Base-by-base conservation (phyloP, 2,329 filamentous ascomycete genomes). In the Aureobasidium vineae region DNA sequence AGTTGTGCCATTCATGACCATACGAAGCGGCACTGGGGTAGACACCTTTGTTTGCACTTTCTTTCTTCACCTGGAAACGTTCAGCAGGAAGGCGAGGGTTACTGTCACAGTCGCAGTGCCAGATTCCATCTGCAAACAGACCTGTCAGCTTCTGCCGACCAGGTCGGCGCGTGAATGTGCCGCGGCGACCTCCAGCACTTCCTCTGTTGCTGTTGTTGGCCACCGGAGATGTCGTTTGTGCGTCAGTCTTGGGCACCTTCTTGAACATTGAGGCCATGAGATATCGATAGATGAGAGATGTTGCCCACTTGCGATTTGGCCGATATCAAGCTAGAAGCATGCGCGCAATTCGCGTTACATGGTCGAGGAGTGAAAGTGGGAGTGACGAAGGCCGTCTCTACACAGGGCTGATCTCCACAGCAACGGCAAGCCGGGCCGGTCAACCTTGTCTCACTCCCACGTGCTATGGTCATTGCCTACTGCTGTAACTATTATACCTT, bases 51-150 rank as follows among this genome's bases (percentile, higher is more conserved):
- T 88, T 88, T 52, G 75, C 74, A 13, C 82, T 81, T 36, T 82
- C 79, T 68, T 87, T 88, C 72, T 85, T 86, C 1, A 82, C 82
- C 70, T 85, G 79, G 68, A 85, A 83, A 63, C 82, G 83, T 31
- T 80, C 77, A 2, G 85, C 85, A 21, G 82, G 83, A 2, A 83
- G 76, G 23, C 82, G 79, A 11, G 83, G 81, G 13, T 77, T 78
- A 72, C 86, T 88, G 70, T 88, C 82, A 72, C 86, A 88, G 70
- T 88, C 82, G 74, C 84, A 85, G 66, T 80, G 76, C 83, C 83
- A 85, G 56, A 78, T 73, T 15, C 72, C 70, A 63, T 76, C 69
- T 13, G 70, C 70, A 67, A 77, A 77, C 19, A 74, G 64, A 3
- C 75, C 75, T 66, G 67, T 70, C 50, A 54, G 36, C 23, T 21